A percentile compares a stretch with the other conserved stretches of the same genome.
Evolutionary conservation across 148 eudicot species (phyloP).

Genomic region (Fagopyrum esculentum): DNA sequence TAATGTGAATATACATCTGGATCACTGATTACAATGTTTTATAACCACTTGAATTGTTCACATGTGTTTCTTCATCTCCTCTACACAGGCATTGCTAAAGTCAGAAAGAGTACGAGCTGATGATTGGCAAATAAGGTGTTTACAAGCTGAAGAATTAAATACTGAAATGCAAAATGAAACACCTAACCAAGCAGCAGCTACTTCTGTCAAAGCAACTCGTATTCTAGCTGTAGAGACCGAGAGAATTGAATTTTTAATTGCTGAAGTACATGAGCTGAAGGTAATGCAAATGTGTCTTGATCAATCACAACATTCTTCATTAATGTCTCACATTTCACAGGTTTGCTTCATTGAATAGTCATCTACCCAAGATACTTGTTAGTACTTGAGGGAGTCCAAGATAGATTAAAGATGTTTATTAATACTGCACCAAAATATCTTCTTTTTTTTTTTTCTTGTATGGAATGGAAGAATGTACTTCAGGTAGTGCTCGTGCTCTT

Average conservation of each 20-base stretch:
- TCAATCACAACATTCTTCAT: neutral
- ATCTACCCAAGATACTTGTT: neutral
- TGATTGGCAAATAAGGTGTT: neutral
- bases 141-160: neutral
- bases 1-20: slow-evolving; percentile 16
- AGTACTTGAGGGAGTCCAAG: slow-evolving; percentile 12
- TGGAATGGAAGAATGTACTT: too few relatives aligned
- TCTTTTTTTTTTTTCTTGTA: too few relatives aligned
- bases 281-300: slow-evolving; percentile 26
- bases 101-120: slow-evolving; percentile 9
- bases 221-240: slow-evolving; percentile 52
- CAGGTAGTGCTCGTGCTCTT: too few relatives aligned
- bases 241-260: slow-evolving; percentile 49
- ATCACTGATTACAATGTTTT: neutral
- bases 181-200: slow-evolving; percentile 16
- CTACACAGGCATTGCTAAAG: neutral
- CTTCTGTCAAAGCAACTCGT: slow-evolving; percentile 48
- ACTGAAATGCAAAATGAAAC: neutral
- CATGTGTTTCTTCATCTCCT: neutral
- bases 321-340: neutral
- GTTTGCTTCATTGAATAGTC: neutral
- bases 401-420: slow-evolving; percentile 27
- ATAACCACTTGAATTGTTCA: neutral
- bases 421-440: too few relatives aligned
- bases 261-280: slow-evolving; percentile 71